Evolutionary conservation across 2,329 filamentous ascomycete species (phyloP).

Genomic region (Thelonectria olida): DNA sequence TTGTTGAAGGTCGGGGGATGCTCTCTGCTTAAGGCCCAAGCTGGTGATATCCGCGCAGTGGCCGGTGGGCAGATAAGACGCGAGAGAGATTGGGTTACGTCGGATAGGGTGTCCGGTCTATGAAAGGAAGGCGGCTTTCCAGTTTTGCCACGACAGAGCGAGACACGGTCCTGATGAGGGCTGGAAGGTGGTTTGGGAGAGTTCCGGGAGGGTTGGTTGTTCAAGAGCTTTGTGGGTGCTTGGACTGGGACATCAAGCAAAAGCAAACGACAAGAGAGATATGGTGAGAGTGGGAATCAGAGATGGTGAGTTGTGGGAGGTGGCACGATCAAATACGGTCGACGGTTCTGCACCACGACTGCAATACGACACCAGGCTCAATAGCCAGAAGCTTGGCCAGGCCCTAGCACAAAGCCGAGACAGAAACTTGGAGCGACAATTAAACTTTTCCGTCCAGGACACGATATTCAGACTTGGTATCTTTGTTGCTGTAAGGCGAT

Average conservation of each 20-base stretch:
- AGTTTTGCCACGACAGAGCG: not conserved
- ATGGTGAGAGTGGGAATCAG: not conserved
- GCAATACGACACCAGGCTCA: constrained; percentile 13
- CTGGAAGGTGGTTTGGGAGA: not conserved
- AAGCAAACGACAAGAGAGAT: not conserved
- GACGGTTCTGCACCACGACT: not conserved
- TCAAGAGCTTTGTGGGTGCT: not conserved
- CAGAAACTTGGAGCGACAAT: constrained; percentile 10
- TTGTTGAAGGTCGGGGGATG: not conserved
- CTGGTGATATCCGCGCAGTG: not conserved
- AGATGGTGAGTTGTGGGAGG: constrained; percentile 8
- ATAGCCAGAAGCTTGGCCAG: constrained; percentile 23
- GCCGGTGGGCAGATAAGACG: not conserved
- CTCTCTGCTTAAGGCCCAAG: not conserved
- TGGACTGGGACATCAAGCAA: not conserved
- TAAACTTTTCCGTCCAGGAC: constrained; percentile 12
- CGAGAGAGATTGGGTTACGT: not conserved
- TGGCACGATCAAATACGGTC: not conserved
- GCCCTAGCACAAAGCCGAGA: constrained; percentile 22
- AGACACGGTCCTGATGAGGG: not conserved
- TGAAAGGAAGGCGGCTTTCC: not conserved
- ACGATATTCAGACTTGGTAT: not conserved
- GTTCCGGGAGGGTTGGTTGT: not conserved
- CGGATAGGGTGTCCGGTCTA: not conserved
- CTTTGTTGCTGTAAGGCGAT: not conserved